Conservation (phyloP, 1,284 basidiomycete genomes). For the Malassezia sp. region DNA sequence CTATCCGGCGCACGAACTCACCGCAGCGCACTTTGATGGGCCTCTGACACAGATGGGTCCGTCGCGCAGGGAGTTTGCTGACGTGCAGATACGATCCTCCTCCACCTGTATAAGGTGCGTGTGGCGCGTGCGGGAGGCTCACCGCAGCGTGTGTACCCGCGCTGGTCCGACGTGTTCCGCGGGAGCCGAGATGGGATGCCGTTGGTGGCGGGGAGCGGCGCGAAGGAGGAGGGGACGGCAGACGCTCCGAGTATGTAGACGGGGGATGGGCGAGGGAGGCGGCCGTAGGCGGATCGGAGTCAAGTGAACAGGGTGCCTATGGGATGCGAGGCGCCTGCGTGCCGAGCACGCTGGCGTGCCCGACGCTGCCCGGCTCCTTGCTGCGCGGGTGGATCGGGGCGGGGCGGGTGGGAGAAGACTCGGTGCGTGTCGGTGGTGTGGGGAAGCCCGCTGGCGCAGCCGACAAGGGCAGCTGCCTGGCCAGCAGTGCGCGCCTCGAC, state of each 20-base stretch:
- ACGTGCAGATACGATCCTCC: slow-evolving; percentile 22
- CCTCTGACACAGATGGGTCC: slow-evolving; percentile 93
- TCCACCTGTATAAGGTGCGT: slow-evolving; percentile 29
- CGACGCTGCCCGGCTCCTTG: neutral
- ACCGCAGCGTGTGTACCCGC: slow-evolving; percentile 14
- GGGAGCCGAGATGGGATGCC: slow-evolving; percentile 5
- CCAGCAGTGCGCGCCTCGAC: too few species aligned
- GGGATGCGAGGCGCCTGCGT: neutral
- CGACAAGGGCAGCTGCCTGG: too few species aligned
- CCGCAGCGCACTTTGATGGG: slow-evolving; percentile 74
- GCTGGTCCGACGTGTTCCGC: slow-evolving; percentile 9
- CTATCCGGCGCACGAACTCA: neutral
- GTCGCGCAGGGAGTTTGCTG: neutral
- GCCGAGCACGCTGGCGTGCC: neutral
- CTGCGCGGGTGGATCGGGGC: too few species aligned
- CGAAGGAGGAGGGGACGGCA: neutral
- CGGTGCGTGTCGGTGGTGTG: too few species aligned
- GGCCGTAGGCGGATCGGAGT: neutral
- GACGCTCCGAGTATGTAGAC: too few species aligned
- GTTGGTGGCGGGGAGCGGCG: neutral
- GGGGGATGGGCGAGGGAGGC: neutral
- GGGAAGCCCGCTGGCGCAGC: too few species aligned
- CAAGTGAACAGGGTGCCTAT: too few species aligned
- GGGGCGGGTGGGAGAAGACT: too few species aligned
- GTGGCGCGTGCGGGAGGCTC: neutral